Conservation (phyloP, 2,329 filamentous ascomycete species). For the Talaromyces sp. region DNA sequence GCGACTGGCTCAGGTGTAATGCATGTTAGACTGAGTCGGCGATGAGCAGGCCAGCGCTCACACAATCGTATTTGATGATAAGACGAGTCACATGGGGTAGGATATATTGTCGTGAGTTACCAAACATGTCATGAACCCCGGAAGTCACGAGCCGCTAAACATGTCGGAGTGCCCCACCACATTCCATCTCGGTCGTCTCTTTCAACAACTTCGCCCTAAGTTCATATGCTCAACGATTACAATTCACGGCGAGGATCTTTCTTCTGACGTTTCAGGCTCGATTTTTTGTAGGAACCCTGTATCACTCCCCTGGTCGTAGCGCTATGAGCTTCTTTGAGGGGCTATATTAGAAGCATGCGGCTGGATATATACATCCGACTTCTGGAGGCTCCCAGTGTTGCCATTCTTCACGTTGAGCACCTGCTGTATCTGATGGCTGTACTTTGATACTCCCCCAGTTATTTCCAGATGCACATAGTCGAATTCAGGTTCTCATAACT, state of each 20-base stretch:
- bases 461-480: background rate
- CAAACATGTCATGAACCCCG: background rate
- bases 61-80: background rate
- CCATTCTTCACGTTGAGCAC: background rate
- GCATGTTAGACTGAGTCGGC: background rate
- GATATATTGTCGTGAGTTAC: background rate
- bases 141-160: background rate
- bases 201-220: background rate
- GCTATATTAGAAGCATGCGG: background rate
- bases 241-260: background rate
- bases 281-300: background rate
- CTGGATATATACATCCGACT: background rate
- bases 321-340: background rate
- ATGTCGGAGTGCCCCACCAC: background rate
- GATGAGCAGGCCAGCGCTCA: constrained; percentile 1
- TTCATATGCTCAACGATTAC: no score
- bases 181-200: no score
- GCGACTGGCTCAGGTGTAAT: background rate
- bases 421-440: background rate
- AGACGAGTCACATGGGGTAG: background rate
- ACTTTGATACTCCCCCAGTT: background rate
- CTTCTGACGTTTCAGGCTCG: background rate
- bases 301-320: background rate
- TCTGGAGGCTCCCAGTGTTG: background rate
- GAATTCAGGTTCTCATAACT: background rate